Conservation (phyloP, 2,329 filamentous ascomycete genomes). For the Aspergillus puulaauensis region DNA sequence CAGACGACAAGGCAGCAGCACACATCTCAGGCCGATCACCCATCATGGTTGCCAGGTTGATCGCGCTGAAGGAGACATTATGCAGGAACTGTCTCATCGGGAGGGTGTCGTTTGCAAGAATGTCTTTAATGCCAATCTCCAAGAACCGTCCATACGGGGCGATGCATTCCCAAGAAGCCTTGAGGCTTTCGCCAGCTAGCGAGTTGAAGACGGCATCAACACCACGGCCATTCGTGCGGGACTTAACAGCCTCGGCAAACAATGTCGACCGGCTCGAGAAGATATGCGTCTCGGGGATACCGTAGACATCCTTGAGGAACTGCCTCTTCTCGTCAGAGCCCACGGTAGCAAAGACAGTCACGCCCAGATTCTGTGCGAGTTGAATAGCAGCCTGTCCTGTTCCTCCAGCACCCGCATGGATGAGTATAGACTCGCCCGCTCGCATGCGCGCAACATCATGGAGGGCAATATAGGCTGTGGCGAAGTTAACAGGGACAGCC, state of each 20-base stretch:
- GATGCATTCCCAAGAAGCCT: slow-evolving; percentile 1
- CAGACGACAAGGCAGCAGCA: neutral
- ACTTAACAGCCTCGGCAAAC: neutral
- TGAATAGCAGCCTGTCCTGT: neutral
- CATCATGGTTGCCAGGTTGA: slow-evolving; percentile 1
- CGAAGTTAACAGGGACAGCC: neutral
- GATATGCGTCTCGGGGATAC: neutral
- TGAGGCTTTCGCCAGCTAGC: neutral
- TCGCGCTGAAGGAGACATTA: slow-evolving; percentile 1
- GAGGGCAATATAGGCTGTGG: neutral
- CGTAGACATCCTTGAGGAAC: neutral
- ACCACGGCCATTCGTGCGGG: neutral
- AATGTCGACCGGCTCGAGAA: neutral
- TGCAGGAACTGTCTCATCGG: slow-evolving; percentile 1
- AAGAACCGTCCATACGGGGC: slow-evolving; percentile 1
- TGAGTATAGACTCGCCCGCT: neutral
- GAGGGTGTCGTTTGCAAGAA: neutral
- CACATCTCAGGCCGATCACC: neutral
- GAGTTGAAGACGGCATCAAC: slow-evolving; percentile 5
- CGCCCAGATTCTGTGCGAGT: neutral
- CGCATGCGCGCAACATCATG: neutral
- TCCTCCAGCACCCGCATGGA: neutral
- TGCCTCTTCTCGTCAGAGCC: neutral
- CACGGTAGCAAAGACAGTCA: neutral
- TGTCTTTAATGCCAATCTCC: slow-evolving; percentile 5